Evolutionary conservation across 2,329 filamentous ascomycete species (phyloP), one percentile per base, ranked within the genome.

Genomic region (Pseudogymnoascus sp.): DNA sequence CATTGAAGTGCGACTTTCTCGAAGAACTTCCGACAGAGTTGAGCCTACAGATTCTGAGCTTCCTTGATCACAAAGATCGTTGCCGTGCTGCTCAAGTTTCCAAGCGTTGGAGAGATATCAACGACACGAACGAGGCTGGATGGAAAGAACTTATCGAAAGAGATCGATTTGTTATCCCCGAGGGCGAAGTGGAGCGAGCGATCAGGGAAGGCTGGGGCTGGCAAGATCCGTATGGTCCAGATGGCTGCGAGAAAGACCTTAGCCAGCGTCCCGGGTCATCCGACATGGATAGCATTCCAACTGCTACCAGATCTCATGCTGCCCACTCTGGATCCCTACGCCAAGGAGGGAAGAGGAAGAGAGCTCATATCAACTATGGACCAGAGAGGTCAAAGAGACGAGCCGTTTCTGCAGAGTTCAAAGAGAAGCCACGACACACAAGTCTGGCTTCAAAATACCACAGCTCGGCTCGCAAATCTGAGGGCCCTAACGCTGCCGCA

Each of bases 121-220:
- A 96, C 61, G 93, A 97, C 71, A 89, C 89, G 6, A 93, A 97
- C 72, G 95, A 99, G 76, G 93, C 89, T 59, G 91, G 93, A 12
- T 99, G 95, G 95, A 97, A 96, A 76, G 89, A 93, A 67, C 80
- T 97, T 0, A 87, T 99, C 43, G 92, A 96, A 66, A 82, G 81
- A 1, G 92, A 97, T 73, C 91, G 91, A 0, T 97, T 90, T 74
- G 79, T 79, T 28, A 79, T 99, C 1, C 88, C 91, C 0, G 80
- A 87, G 0, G 91, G 90, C 16, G 95, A 99, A 75, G 80, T 99
- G 23, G 87, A 91, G 67, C 88, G 88, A 69, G 93, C 95, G 31
- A 92, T 97, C 63, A 80, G 81, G 43, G 91, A 97, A 78, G 95
- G 95, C 12, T 99, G 95, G 95, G 95, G 93, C 12, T 99, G 95